phyloP scores from a whole-genome alignment of 371 early-diverging fungal genomes.

The Mucor piriformis region DNA sequence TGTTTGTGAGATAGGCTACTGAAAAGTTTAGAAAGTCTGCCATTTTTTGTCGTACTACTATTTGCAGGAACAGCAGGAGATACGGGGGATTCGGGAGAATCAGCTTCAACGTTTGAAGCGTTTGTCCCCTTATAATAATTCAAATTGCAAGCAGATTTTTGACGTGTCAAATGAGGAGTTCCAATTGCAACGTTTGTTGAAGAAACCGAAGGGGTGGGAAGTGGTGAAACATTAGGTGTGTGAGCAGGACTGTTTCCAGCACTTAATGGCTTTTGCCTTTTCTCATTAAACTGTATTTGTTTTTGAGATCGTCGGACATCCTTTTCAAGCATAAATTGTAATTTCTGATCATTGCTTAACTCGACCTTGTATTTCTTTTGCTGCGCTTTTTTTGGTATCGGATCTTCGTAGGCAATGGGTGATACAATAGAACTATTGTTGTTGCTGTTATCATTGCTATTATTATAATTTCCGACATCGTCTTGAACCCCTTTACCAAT shows the following conservation, averaged over 20 bases:
- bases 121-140: slow-evolving; percentile 1
- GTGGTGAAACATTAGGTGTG: slow-evolving; percentile 22
- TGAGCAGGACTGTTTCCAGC: slow-evolving; percentile 25
- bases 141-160: slow-evolving; percentile 8
- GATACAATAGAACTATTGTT: not conserved
- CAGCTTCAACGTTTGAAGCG: not conserved
- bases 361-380: slow-evolving; percentile 30
- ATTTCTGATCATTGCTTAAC: slow-evolving; percentile 34
- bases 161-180: slow-evolving; percentile 5
- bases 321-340: slow-evolving; percentile 40
- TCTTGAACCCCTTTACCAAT: slow-evolving; percentile 23
- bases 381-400: slow-evolving; percentile 26
- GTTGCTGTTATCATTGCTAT: not conserved
- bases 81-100: slow-evolving; percentile 1
- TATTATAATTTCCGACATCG: not conserved
- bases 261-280: slow-evolving; percentile 15
- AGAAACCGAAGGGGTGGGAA: slow-evolving; percentile 29
- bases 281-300: slow-evolving; percentile 26
- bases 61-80: not conserved
- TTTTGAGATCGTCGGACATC: slow-evolving; percentile 44
- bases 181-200: not conserved
- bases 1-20: slow-evolving; percentile 15
- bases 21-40: slow-evolving; percentile 17
- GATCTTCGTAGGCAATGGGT: not conserved
- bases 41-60: slow-evolving; percentile 6